Percentiles rank a stretch among this genome's conserved stretches.
Evolutionary conservation across 169 alveolate genomes (phyloP).

Genomic region (Plasmodium inui): DNA sequence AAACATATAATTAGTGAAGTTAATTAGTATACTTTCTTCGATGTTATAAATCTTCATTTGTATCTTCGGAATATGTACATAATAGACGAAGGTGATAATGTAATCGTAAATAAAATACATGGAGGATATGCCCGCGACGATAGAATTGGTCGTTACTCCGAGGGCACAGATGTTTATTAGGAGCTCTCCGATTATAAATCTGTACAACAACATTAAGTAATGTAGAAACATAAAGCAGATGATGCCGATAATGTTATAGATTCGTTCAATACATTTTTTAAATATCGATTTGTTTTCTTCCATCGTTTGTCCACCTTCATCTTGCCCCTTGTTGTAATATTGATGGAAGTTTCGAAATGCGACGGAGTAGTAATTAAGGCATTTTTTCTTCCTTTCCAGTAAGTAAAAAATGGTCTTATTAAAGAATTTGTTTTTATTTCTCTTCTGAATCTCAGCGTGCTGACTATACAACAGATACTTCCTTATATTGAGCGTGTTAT

Average conservation of each 20-base stretch:
- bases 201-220: slow-evolving; percentile 15
- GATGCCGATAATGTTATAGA: slow-evolving; percentile 16
- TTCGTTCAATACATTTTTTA: neutral
- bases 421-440: slow-evolving; percentile 2
- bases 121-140: slow-evolving; percentile 69
- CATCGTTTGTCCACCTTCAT: neutral
- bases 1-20: slow-evolving; percentile 62
- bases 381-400: slow-evolving; percentile 26
- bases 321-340: neutral
- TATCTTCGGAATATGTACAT: slow-evolving; percentile 37
- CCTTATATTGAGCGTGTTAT: slow-evolving; percentile 32
- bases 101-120: slow-evolving; percentile 59
- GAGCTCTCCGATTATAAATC: slow-evolving; percentile 31
- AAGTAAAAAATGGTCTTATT: slow-evolving; percentile 16
- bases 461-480: slow-evolving; percentile 34
- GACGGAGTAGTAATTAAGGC: slow-evolving; percentile 6
- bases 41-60: slow-evolving; percentile 65
- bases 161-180: slow-evolving; percentile 59
- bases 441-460: neutral
- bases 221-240: slow-evolving; percentile 13
- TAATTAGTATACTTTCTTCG: slow-evolving; percentile 54
- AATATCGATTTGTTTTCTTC: neutral
- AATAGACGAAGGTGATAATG: slow-evolving; percentile 42
- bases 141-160: slow-evolving; percentile 68
- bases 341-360: neutral